Conservation (phyloP, 169 alveolate genomes). For the Hepatocystis sp. region DNA sequence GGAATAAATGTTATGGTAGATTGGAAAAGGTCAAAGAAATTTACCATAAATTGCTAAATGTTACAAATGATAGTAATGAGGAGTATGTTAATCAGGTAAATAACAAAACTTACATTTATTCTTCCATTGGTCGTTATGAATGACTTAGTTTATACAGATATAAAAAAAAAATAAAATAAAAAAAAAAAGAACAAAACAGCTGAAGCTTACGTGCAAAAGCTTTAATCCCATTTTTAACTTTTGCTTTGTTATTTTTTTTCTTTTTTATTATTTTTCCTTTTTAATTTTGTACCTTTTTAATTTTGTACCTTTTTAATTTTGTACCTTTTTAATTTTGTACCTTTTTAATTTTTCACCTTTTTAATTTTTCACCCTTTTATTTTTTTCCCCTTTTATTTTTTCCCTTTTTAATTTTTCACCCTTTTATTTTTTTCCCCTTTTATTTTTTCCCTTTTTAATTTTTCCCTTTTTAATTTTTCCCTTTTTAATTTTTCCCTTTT, state of each 20-base stretch:
- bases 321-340: too few relatives aligned
- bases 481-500: background rate
- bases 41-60: constrained; percentile 35
- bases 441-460: background rate
- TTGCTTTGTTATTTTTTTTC: background rate
- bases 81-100: constrained; percentile 4
- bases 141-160: too few relatives aligned
- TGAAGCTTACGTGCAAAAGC: background rate
- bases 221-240: background rate
- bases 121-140: constrained; percentile 45
- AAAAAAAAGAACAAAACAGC: background rate
- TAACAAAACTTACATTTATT: constrained; percentile 22
- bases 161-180: too few relatives aligned
- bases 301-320: too few relatives aligned
- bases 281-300: too few relatives aligned
- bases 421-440: background rate
- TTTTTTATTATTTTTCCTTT: background rate
- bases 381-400: constrained; percentile 1
- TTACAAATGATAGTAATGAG: constrained; percentile 5
- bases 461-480: background rate
- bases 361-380: too few relatives aligned
- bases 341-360: too few relatives aligned
- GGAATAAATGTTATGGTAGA: constrained; percentile 56
- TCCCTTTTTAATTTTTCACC: background rate
- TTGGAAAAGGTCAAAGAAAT: constrained; percentile 48